These are phyloP conservation scores for Thalassiosira mediterranea DNA, from an alignment of 352 stramenopile species.

Conservation along the genomic window DNA sequence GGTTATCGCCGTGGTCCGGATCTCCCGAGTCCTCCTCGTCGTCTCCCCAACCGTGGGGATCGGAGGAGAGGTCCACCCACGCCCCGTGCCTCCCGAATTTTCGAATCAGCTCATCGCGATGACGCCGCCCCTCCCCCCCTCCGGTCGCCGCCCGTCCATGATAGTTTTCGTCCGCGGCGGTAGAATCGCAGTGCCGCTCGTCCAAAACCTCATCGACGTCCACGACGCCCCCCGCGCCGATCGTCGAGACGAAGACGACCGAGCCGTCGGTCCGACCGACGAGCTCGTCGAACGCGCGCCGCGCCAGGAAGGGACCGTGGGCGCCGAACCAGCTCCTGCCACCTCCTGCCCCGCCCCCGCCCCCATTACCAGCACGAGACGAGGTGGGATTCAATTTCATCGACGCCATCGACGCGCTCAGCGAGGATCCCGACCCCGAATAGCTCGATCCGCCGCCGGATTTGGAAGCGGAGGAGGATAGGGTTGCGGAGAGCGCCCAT, in stretches of 20 bases:
- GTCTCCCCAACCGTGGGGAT: conserved; percentile 55
- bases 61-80: conserved; percentile 36
- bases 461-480: background rate
- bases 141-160: background rate
- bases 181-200: background rate
- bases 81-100: conserved; percentile 32
- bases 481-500: conserved; percentile 17
- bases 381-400: background rate
- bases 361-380: background rate
- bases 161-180: background rate
- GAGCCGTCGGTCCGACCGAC: conserved; percentile 29
- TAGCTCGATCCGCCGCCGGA: background rate
- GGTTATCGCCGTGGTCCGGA: background rate
- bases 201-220: conserved; percentile 15
- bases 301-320: conserved; percentile 26
- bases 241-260: conserved; percentile 43
- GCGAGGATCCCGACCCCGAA: background rate
- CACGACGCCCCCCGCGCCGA: conserved; percentile 15
- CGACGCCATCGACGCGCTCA: background rate
- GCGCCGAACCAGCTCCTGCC: conserved; percentile 30
- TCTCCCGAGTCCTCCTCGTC: conserved; percentile 2
- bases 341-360: background rate
- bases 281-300: conserved; percentile 40
- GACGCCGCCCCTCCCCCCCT: background rate
- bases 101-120: background rate